Base-by-base conservation (phyloP, 345 rosid genomes). In the Adansonia digitata region DNA sequence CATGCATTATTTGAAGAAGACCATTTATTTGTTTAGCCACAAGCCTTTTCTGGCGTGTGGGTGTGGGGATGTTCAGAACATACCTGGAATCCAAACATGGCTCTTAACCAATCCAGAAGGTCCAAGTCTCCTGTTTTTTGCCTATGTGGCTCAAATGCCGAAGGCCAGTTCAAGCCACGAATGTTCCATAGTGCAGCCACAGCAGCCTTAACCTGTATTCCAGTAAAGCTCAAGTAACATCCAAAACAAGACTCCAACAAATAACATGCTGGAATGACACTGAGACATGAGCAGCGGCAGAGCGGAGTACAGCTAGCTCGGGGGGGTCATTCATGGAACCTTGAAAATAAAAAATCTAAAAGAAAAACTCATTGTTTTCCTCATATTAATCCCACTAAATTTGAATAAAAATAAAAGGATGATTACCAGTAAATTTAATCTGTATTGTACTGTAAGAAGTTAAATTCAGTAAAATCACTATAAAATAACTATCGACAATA, bases 1-100 rank as follows among this genome's bases (percentile, higher is more conserved):
- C 59, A 73, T 27, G 69, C 1, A 46, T 60, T 73, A 45, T 61
- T 60, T 27, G 18, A 14, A 62, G 24, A 60, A 59, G 43, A 37
- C n/a, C 22, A 37, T 9, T 53, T 22, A 72, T 18, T 26, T 40
- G 26, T 27, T 69, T 43, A 51, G 18, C 60, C 17, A 49, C 40
- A 51, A 68, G 55, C 72, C 7, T 68, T 27, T 57, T 43, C 7
- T 27, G 7, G 24, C 11, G 62, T 57, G 62, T 26, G 62, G 34
- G 34, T 13, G n/a, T 12, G 15, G 14, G 10, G 74, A 61, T 46
- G 37, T 29, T 68, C 14, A 27, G 61, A 57, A 72, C 90, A 70
- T 90, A 77, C 99, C 98, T 95, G 99, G 85, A 95, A 95, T 51
- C 99, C 97, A 78, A 91, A 95, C 97, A 93, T 91, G 45, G 98